Evolutionary conservation across 2,329 filamentous ascomycete genomes (phyloP).

Genomic region (Hypoxylon sp.): DNA sequence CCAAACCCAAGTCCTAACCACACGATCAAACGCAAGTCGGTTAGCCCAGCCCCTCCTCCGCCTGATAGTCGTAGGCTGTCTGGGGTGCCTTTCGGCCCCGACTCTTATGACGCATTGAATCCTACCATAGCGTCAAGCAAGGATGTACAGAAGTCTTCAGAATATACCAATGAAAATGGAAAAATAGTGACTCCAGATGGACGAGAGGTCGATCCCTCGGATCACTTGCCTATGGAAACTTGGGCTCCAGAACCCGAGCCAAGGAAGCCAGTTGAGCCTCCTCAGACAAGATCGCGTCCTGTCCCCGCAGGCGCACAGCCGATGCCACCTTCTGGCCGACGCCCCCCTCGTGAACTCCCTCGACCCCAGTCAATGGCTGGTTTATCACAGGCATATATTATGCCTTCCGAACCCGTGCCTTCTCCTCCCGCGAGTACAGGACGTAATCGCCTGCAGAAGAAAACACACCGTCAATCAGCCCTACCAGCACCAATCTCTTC

Average conservation of each 20-base stretch:
- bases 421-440: conserved; percentile 59
- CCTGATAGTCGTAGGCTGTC: conserved; percentile 67
- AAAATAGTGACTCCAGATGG: conserved; percentile 85
- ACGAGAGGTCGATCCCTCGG: conserved; percentile 83
- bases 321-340: conserved; percentile 65
- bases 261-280: conserved; percentile 59
- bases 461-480: conserved; percentile 63
- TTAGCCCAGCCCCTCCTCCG: conserved; percentile 76
- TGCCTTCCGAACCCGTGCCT: conserved; percentile 51
- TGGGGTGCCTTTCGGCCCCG: conserved; percentile 79
- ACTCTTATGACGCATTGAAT: conserved; percentile 82
- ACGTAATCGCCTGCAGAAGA: conserved; percentile 77
- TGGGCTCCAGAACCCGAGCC: conserved; percentile 84
- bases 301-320: conserved; percentile 68
- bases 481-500: conserved; percentile 59
- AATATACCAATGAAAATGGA: conserved; percentile 69
- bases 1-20: conserved; percentile 64
- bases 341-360: conserved; percentile 65
- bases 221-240: conserved; percentile 82
- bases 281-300: conserved; percentile 59
- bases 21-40: conserved; percentile 78
- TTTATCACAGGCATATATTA: conserved; percentile 51
- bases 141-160: conserved; percentile 53
- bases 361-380: conserved; percentile 66
- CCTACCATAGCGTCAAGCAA: conserved; percentile 64